Percentiles rank a stretch among this genome's conserved stretches.
Evolutionary conservation across 108 stramenopile species (phyloP).

Genomic region (Stephanodiscus minutulus): DNA sequence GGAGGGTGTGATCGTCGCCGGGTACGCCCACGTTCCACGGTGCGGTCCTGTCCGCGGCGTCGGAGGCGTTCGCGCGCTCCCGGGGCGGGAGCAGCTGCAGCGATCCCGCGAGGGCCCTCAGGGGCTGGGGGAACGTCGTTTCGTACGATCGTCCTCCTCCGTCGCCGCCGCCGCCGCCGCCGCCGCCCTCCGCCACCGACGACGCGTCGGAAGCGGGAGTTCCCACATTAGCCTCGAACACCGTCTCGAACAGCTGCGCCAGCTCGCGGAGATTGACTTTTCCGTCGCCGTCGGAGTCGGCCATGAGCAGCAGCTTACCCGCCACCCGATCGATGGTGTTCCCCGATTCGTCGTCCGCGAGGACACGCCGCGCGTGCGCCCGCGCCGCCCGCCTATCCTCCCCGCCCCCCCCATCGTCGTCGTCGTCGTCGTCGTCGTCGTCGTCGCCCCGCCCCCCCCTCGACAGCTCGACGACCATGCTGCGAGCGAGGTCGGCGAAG

Average conservation of each 20-base stretch:
- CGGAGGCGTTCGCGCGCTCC: constrained; percentile 36
- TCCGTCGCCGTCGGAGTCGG: constrained; percentile 56
- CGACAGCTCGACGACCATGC: constrained; percentile 54
- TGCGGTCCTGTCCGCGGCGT: constrained; percentile 36
- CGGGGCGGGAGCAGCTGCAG: constrained; percentile 58
- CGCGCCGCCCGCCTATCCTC: constrained; percentile 34
- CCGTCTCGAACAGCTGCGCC: constrained; percentile 56
- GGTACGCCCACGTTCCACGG: constrained; percentile 59
- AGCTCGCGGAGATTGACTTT: constrained; percentile 47
- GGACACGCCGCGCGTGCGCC: constrained; percentile 53
- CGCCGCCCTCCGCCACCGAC: background rate
- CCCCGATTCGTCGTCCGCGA: constrained; percentile 54
- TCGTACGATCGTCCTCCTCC: background rate
- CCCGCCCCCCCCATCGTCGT: background rate
- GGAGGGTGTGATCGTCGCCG: constrained; percentile 63
- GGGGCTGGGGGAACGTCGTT: constrained; percentile 54
- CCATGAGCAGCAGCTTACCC: constrained; percentile 49
- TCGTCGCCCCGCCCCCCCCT: constrained; percentile 6
- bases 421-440: background rate
- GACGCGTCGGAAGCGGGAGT: too few relatives aligned
- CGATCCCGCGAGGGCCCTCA: constrained; percentile 57
- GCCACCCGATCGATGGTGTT: constrained; percentile 63
- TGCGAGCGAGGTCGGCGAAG: constrained; percentile 55
- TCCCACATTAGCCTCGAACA: constrained; percentile 43
- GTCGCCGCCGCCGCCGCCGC: background rate